Conservation (phyloP, 2,329 filamentous ascomycete genomes). For the Nemania diffusa region DNA sequence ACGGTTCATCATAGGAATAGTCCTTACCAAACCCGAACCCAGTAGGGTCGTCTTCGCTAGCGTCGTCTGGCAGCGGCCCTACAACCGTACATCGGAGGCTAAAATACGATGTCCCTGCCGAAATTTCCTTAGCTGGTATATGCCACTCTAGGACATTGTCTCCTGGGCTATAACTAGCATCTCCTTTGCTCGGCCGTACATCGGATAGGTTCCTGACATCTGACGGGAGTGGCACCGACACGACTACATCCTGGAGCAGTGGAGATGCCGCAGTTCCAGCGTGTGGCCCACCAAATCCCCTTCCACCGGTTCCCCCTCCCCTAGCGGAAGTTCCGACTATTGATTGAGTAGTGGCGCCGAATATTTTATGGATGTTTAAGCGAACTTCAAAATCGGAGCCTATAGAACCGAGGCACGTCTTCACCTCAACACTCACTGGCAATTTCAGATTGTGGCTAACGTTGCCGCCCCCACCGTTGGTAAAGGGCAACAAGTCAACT, state of each 20-base stretch:
- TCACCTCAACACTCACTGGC: slow-evolving; percentile 83
- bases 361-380: slow-evolving; percentile 75
- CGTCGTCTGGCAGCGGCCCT: slow-evolving; percentile 66
- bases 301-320: slow-evolving; percentile 53
- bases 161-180: slow-evolving; percentile 81
- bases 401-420: slow-evolving; percentile 77
- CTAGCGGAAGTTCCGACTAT: slow-evolving; percentile 55
- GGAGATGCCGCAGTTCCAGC: slow-evolving; percentile 68
- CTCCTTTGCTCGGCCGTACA: slow-evolving; percentile 81
- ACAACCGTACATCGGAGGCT: slow-evolving; percentile 83
- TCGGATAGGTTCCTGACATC: slow-evolving; percentile 86
- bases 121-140: slow-evolving; percentile 80
- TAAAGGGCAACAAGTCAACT: slow-evolving; percentile 84
- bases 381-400: slow-evolving; percentile 92
- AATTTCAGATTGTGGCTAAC: slow-evolving; percentile 75
- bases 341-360: slow-evolving; percentile 55
- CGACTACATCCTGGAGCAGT: slow-evolving; percentile 77
- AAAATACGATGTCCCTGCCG: slow-evolving; percentile 73
- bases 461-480: slow-evolving; percentile 65
- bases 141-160: slow-evolving; percentile 84
- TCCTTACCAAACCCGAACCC: slow-evolving; percentile 63
- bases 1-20: slow-evolving; percentile 66
- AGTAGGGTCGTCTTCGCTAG: slow-evolving; percentile 58
- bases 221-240: slow-evolving; percentile 81
- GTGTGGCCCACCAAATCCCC: slow-evolving; percentile 59